A percentile compares a stretch with the other conserved stretches of the same genome.
Evolutionary conservation across 345 rosid genomes (phyloP).

Genomic region (Syzygium grande): DNA sequence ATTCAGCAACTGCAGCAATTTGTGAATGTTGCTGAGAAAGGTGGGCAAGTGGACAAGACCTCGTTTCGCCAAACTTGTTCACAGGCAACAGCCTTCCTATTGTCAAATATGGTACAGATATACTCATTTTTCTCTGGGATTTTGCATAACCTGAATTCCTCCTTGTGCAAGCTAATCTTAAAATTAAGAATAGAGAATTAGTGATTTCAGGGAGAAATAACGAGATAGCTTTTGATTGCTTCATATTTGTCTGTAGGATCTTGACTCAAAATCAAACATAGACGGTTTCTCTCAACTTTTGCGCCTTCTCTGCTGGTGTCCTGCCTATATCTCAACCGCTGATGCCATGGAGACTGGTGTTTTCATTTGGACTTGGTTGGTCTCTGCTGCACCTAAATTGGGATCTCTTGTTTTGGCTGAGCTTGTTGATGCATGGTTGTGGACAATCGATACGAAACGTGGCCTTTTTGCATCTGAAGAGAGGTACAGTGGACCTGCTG

Average conservation of each 20-base stretch:
- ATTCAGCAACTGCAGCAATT: slow-evolving; percentile 91
- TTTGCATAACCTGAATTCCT: not conserved
- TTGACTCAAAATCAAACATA: slow-evolving; percentile 63
- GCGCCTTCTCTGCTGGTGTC: slow-evolving; percentile 99
- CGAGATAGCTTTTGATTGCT: not conserved
- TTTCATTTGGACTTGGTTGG: slow-evolving; percentile 99
- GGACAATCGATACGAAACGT: slow-evolving; percentile 97
- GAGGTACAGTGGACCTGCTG: slow-evolving; percentile 79
- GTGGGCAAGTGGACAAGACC: slow-evolving; percentile 83
- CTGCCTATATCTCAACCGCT: slow-evolving; percentile 89
- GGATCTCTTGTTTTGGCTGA: slow-evolving; percentile 95
- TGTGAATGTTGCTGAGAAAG: slow-evolving; percentile 82
- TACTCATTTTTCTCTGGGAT: not conserved
- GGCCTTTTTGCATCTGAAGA: slow-evolving; percentile 96
- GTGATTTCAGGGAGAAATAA: not conserved
- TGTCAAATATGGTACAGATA: slow-evolving; percentile 78
- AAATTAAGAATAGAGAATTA: not conserved
- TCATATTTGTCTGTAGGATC: slow-evolving; percentile 33
- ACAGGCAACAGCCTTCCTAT: slow-evolving; percentile 89
- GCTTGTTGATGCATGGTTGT: slow-evolving; percentile 99
- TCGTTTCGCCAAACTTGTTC: slow-evolving; percentile 88
- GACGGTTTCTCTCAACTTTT: slow-evolving; percentile 93
- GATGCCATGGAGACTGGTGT: slow-evolving; percentile 98
- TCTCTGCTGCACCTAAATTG: slow-evolving; percentile 92
- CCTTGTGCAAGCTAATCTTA: not conserved